phyloP scores from a whole-genome alignment of 768 basidiomycete species.

The Pleurotus salmoneostramineus region DNA sequence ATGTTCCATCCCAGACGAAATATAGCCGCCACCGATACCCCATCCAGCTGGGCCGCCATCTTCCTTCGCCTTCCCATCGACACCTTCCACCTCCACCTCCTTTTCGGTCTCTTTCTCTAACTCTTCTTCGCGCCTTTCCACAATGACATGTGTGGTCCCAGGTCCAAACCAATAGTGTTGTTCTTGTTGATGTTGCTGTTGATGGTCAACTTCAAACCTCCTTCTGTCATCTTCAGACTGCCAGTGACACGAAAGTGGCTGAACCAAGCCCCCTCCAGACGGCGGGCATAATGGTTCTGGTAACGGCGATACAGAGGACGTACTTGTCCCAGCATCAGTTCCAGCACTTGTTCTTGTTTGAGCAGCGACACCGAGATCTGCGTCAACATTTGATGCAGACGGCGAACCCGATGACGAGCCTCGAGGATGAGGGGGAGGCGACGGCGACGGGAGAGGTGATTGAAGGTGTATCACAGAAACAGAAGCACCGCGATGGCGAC shows the following conservation, averaged over 20 bases:
- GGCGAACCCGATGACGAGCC: no score
- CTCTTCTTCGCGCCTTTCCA: neutral
- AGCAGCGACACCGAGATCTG: neutral
- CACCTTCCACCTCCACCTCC: conserved; percentile 6
- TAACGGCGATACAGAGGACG: neutral
- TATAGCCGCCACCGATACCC: conserved; percentile 2
- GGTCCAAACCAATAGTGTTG: conserved; percentile 13
- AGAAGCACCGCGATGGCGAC: no score
- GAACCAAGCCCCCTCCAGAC: conserved; percentile 16
- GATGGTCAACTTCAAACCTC: neutral
- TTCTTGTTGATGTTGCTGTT: neutral
- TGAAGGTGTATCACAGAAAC: no score
- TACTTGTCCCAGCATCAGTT: neutral
- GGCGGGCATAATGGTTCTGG: conserved; percentile 11
- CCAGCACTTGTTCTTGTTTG: neutral
- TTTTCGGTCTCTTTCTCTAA: conserved; percentile 2
- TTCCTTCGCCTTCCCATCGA: neutral
- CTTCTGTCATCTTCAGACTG: conserved; percentile 1
- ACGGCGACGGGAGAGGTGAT: no score
- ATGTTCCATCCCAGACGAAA: conserved; percentile 10
- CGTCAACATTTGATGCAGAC: no score
- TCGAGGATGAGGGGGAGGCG: no score
- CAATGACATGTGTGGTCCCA: neutral
- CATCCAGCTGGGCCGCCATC: conserved; percentile 4
- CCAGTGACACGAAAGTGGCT: conserved; percentile 9